Conservation (phyloP, 352 stramenopile genomes). For the Aphanomyces cochlioides region DNA sequence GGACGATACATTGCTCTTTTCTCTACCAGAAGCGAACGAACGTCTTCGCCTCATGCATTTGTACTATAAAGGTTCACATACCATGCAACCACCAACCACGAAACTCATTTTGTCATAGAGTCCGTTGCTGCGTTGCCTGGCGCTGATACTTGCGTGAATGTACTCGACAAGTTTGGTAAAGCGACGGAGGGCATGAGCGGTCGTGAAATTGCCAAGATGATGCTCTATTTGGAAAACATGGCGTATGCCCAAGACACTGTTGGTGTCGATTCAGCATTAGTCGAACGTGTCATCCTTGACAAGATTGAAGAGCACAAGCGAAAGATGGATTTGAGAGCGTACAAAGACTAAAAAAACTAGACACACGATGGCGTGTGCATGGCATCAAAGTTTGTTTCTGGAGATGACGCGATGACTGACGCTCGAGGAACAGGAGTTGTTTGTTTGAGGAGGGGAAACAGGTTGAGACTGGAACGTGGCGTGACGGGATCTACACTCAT, state of each 20-base stretch:
- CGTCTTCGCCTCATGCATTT: conserved; percentile 39
- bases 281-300: conserved; percentile 59
- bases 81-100: not conserved
- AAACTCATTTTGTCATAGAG: not conserved
- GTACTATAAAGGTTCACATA: not conserved
- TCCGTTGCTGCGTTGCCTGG: conserved; percentile 8
- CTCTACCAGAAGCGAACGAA: conserved; percentile 58
- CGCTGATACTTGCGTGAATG: conserved; percentile 36
- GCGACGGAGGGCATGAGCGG: conserved; percentile 76
- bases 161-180: conserved; percentile 46
- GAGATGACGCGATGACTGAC: not conserved
- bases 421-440: not conserved
- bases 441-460: conserved; percentile 11
- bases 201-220: conserved; percentile 84
- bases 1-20: conserved; percentile 79
- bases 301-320: conserved; percentile 74
- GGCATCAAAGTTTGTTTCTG: not conserved
- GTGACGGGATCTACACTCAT: conserved; percentile 23
- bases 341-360: conserved; percentile 32
- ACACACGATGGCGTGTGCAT: not conserved
- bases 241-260: conserved; percentile 71
- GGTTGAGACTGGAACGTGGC: conserved; percentile 13
- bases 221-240: conserved; percentile 80
- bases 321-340: conserved; percentile 55
- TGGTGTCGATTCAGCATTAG: conserved; percentile 44